These are phyloP conservation scores for Carex scoparia DNA, from an alignment of 176 grass and related monocot species.

Conservation along the genomic window DNA sequence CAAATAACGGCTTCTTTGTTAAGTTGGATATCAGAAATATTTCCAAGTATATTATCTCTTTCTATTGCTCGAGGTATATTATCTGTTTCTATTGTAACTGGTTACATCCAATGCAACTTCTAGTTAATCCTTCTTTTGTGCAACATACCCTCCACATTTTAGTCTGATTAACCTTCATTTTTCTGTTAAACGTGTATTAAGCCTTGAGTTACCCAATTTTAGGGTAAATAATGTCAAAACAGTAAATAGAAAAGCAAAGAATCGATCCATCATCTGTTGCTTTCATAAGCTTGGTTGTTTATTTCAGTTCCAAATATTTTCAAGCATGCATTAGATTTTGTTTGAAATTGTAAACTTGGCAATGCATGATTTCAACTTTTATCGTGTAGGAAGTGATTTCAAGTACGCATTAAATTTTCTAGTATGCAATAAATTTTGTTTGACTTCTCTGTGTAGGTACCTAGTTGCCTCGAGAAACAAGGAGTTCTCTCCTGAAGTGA, in stretches of 20 bases:
- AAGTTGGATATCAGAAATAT: neutral
- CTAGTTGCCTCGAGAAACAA: slow-evolving; percentile 53
- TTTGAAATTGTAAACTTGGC: neutral
- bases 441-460: slow-evolving; percentile 54
- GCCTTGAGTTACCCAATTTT: slow-evolving; percentile 2
- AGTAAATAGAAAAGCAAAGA: neutral
- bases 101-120: neutral
- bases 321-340: neutral
- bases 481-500: slow-evolving; percentile 54
- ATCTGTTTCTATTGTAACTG: slow-evolving; percentile 1
- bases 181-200: neutral
- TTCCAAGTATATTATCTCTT: neutral
- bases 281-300: neutral
- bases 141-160: neutral
- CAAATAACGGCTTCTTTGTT: neutral
- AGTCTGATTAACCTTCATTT: neutral
- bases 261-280: neutral
- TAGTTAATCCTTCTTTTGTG: neutral
- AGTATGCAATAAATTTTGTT: slow-evolving; percentile 6
- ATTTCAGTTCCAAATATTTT: neutral
- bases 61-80: neutral
- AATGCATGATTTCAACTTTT: slow-evolving; percentile 1
- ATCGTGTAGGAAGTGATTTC: neutral
- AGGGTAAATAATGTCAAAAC: neutral
- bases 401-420: neutral